Evolutionary conservation across 83 land plant genomes (phyloP).

Genomic region (Picea abies): DNA sequence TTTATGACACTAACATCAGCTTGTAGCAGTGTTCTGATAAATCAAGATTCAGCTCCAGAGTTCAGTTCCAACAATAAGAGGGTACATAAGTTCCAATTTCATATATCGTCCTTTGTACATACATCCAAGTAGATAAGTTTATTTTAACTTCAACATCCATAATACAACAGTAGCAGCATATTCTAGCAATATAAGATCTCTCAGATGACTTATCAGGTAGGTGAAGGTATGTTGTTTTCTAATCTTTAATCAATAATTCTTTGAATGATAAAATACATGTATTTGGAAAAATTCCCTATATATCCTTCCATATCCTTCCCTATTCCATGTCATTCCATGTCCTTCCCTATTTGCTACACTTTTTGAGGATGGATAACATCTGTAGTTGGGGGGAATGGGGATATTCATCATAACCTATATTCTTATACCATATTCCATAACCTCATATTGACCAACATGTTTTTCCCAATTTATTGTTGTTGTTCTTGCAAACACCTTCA

Average conservation of each 20-base stretch:
- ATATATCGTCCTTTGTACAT: no score
- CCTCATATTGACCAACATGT: no score
- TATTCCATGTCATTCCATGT: no score
- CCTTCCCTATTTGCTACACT: not conserved
- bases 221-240: not conserved
- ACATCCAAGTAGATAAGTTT: no score
- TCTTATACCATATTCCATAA: no score
- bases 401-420: not conserved
- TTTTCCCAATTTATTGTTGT: not conserved
- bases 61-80: no score
- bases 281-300: not conserved
- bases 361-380: not conserved
- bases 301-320: not conserved
- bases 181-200: not conserved
- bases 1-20: no score
- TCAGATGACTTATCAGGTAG: not conserved
- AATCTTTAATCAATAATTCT: not conserved
- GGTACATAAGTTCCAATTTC: no score
- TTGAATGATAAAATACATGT: not conserved
- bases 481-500: not conserved
- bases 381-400: not conserved
- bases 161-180: not conserved
- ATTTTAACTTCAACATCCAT: not conserved
- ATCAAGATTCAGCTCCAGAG: no score
- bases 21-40: no score